phyloP scores from a whole-genome alignment of 192 early-diverging fungal species.

The Backusella liffmaniae region DNA sequence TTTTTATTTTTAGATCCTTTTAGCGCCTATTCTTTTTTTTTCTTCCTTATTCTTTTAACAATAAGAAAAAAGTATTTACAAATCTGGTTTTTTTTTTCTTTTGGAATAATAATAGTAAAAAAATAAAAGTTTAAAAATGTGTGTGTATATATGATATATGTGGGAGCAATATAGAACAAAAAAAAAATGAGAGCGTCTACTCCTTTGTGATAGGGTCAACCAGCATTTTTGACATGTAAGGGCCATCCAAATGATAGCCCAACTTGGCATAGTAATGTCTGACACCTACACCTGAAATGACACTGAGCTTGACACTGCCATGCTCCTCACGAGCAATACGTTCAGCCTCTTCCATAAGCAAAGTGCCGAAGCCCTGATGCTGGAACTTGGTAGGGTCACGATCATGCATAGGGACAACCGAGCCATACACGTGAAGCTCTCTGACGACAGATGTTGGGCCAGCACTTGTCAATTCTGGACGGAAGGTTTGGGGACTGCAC shows the following conservation, averaged over 20 bases:
- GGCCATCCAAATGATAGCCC: constrained; percentile 91
- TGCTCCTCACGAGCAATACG: constrained; percentile 98
- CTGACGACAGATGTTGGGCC: constrained; percentile 91
- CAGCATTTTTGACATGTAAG: constrained; percentile 95
- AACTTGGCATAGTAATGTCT: constrained; percentile 97
- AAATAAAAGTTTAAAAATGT: neutral
- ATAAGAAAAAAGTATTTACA: neutral
- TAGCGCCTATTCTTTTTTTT: neutral
- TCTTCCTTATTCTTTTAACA: too few relatives aligned
- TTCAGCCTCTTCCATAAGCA: constrained; percentile 99
- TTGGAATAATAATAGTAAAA: neutral
- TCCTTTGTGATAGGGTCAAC: constrained; percentile 24
- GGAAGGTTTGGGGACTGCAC: constrained; percentile 82
- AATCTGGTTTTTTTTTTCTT: neutral
- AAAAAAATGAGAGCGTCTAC: neutral
- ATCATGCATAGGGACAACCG: constrained; percentile 92
- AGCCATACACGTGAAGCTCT: constrained; percentile 98
- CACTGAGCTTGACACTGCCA: constrained; percentile 88
- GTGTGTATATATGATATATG: neutral
- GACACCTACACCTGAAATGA: constrained; percentile 97
- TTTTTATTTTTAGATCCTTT: neutral
- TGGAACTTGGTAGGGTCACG: constrained; percentile 99
- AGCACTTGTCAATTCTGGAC: constrained; percentile 81
- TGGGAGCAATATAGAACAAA: neutral
- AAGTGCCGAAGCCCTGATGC: constrained; percentile 97